Conservation (phyloP, 352 stramenopile species). For the Plasmopara halstedii region DNA sequence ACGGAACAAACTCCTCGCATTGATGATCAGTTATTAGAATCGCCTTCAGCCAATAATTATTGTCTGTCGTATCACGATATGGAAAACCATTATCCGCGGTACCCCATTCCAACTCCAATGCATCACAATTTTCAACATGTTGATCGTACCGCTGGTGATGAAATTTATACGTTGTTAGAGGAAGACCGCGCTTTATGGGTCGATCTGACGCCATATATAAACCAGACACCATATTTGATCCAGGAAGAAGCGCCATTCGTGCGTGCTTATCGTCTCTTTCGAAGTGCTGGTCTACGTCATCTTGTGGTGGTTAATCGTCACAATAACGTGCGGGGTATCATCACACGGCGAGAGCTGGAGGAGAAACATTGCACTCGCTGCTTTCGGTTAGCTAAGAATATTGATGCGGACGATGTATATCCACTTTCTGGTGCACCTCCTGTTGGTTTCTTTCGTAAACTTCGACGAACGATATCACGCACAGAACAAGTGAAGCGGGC, state of each 20-base stretch:
- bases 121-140: slow-evolving; percentile 22
- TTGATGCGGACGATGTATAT: slow-evolving; percentile 65
- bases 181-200: slow-evolving; percentile 89
- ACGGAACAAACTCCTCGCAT: slow-evolving; percentile 23
- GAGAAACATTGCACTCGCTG: slow-evolving; percentile 75
- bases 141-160: slow-evolving; percentile 22
- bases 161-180: slow-evolving; percentile 52
- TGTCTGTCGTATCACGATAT: slow-evolving; percentile 80
- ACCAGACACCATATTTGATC: slow-evolving; percentile 94
- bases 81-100: slow-evolving; percentile 75
- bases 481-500: slow-evolving; percentile 73
- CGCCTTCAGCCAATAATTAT: slow-evolving; percentile 26
- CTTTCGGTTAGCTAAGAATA: slow-evolving; percentile 68
- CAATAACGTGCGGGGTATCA: slow-evolving; percentile 87
- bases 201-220: slow-evolving; percentile 96
- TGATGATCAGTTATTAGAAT: slow-evolving; percentile 41
- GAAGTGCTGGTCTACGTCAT: slow-evolving; percentile 94
- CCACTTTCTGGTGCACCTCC: slow-evolving; percentile 42
- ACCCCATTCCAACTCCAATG: slow-evolving; percentile 54
- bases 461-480: slow-evolving; percentile 54
- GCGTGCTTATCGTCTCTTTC: slow-evolving; percentile 95
- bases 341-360: slow-evolving; percentile 78
- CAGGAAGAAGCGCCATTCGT: slow-evolving; percentile 94
- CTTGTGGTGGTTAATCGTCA: slow-evolving; percentile 90
- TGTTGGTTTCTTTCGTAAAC: slow-evolving; percentile 53